Evolutionary conservation across 371 early-diverging fungal genomes (phyloP).

Genomic region (Mortierella sp.): DNA sequence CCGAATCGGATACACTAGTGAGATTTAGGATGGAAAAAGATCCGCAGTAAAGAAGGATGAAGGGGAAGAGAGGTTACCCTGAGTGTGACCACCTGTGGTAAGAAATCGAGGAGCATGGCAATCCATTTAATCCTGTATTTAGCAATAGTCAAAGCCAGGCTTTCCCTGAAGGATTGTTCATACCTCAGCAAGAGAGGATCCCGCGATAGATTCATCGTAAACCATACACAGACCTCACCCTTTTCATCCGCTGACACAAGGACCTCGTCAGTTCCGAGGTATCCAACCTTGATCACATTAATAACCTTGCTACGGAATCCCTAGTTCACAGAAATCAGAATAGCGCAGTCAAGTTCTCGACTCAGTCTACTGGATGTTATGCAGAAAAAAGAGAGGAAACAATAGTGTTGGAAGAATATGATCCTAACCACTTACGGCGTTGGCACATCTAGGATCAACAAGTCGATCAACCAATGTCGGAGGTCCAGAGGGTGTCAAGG

Average conservation of each 20-base stretch:
- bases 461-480: slow-evolving; percentile 19
- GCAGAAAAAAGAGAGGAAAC: too few relatives aligned
- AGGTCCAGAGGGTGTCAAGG: slow-evolving; percentile 34
- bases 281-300: slow-evolving; percentile 39
- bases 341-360: too few relatives aligned
- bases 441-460: slow-evolving; percentile 22
- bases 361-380: too few relatives aligned
- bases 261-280: slow-evolving; percentile 43
- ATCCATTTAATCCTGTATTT: neutral
- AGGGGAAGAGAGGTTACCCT: neutral
- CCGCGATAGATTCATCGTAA: slow-evolving; percentile 32
- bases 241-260: slow-evolving; percentile 30
- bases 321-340: too few relatives aligned
- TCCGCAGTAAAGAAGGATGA: neutral
- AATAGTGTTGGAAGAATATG: too few relatives aligned
- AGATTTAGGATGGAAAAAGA: neutral
- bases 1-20: slow-evolving; percentile 42
- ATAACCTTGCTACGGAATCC: slow-evolving; percentile 7
- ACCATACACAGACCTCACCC: slow-evolving; percentile 50
- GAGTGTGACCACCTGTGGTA: neutral
- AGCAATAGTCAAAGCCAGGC: neutral
- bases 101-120: neutral
- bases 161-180: neutral
- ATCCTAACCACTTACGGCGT: slow-evolving; percentile 24
- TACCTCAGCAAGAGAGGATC: slow-evolving; percentile 44